A percentile compares a stretch with the other conserved stretches of the same genome.
Evolutionary conservation across 2,329 filamentous ascomycete genomes (phyloP).

Genomic region (Chrysosporium queenslandicum): DNA sequence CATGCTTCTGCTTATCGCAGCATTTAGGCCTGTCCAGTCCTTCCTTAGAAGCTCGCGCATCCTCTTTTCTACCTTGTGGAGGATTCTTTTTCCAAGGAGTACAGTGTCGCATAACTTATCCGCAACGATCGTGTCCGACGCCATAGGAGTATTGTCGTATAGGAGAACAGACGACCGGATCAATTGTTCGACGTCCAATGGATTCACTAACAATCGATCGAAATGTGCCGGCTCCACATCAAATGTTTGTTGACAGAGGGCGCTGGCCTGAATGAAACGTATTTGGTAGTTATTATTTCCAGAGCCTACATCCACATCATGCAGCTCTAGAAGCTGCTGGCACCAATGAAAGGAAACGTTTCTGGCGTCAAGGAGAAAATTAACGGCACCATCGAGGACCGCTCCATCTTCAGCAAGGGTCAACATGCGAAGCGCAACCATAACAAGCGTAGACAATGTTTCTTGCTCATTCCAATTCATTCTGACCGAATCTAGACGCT

Average conservation of each 20-base stretch:
- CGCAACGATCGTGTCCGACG: slow-evolving; percentile 8
- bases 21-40: slow-evolving; percentile 19
- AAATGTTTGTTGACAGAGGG: slow-evolving; percentile 39
- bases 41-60: slow-evolving; percentile 15
- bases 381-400: slow-evolving; percentile 23
- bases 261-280: slow-evolving; percentile 32
- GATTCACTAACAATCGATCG: slow-evolving; percentile 20
- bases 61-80: slow-evolving; percentile 16
- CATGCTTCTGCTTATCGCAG: slow-evolving; percentile 23
- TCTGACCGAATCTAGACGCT: slow-evolving; percentile 29
- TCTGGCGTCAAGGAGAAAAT: slow-evolving; percentile 28
- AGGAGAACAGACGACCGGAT: slow-evolving; percentile 33
- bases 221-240: slow-evolving; percentile 33
- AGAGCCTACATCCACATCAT: slow-evolving; percentile 18
- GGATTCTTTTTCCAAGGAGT: slow-evolving; percentile 16
- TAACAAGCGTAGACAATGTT: slow-evolving; percentile 41
- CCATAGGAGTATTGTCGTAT: slow-evolving; percentile 16
- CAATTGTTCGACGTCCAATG: slow-evolving; percentile 26
- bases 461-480: slow-evolving; percentile 43
- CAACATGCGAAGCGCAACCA: slow-evolving; percentile 36
- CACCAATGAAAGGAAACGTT: slow-evolving; percentile 35
- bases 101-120: slow-evolving; percentile 15
- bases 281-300: slow-evolving; percentile 27
- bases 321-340: slow-evolving; percentile 24
- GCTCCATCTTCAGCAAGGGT: slow-evolving; percentile 27